Conservation (phyloP, 2,329 filamentous ascomycete genomes). For the Fusarium sp. region DNA sequence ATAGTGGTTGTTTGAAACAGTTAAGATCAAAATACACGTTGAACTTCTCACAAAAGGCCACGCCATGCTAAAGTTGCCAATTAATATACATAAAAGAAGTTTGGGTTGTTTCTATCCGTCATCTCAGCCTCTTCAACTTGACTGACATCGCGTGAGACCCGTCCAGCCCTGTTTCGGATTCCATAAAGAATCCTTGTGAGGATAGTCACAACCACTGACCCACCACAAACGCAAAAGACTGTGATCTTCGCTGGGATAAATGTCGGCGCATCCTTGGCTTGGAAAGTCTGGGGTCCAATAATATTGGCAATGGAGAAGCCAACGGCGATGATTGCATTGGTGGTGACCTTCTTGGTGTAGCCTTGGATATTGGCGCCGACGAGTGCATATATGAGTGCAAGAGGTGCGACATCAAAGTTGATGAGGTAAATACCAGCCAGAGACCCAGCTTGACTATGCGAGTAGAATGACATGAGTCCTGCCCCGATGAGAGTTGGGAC, state of each 20-base stretch:
- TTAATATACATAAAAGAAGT: constrained; percentile 10
- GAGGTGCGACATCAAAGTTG: constrained; percentile 11
- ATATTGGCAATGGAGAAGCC: constrained; percentile 18
- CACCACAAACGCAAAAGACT: constrained; percentile 7
- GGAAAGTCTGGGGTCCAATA: constrained; percentile 4
- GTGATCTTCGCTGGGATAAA: constrained; percentile 9
- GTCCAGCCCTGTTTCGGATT: neutral
- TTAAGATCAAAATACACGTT: no score
- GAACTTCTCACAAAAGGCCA: no score
- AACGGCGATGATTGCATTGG: constrained; percentile 8
- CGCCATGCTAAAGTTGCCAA: no score
- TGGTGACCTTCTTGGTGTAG: constrained; percentile 13
- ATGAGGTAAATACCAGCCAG: constrained; percentile 7
- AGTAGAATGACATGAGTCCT: constrained; percentile 16
- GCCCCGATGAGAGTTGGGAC: constrained; percentile 4
- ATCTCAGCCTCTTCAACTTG: neutral
- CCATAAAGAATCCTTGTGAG: constrained; percentile 8
- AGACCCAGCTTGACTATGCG: neutral
- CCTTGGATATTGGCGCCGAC: constrained; percentile 14
- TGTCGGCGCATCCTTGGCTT: neutral
- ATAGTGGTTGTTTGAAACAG: no score
- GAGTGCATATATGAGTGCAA: constrained; percentile 4
- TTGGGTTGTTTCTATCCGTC: constrained; percentile 14
- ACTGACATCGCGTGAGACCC: neutral
- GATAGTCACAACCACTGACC: neutral